Base-by-base conservation (phyloP, 163 green algal genomes). In the Volvox carteri region DNA sequence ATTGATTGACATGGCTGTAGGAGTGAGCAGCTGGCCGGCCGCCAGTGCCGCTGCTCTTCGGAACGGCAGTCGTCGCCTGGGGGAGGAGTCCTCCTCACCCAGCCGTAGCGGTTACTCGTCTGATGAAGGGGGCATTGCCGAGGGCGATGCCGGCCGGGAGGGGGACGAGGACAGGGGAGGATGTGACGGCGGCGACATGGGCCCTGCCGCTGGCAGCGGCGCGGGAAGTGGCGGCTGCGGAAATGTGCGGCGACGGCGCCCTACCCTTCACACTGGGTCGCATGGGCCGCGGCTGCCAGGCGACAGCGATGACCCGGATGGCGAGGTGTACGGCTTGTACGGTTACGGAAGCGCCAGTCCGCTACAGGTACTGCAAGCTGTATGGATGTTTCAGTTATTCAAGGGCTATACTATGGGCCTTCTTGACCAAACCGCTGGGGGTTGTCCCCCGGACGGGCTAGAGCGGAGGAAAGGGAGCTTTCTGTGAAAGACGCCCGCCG, bases 271-370 rank as follows among this genome's bases (percentile, higher is more conserved):
- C 4, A 44, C 44, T 8, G 73, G 73, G 25, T 62, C 73, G 23
- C 73, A n/a, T 46, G 73, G 73, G 25, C 23, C 8, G 44, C 39
- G 21, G 14, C 30, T 16, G 30, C 12, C 39, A 0, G 65, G n/a
- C 30, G 81, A 79, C 65, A 79, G 65, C 62, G 62, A 78, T 23
- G 79, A 85, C 33, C 35, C 33, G n/a, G 77, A 85, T 21, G 77
- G 54, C 21, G 52, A 73, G 18, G 77, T n/a, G 2, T 48, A 65
- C 46, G 44, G 2, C 73, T 7, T 42, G 33, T 70, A 85, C 48
- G 52, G 77, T 41, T 75, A 86, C 42, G 79, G 79, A 18, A 62
- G 30, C 16, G 33, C 35, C 44, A 87, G 80, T 37, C 80, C 80
- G 7, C 62, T 87, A 46, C 80, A 85, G 77, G 77, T 85, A 33